phyloP scores from a whole-genome alignment of 2,329 filamentous ascomycete genomes.

The Aspergillus bombycis region DNA sequence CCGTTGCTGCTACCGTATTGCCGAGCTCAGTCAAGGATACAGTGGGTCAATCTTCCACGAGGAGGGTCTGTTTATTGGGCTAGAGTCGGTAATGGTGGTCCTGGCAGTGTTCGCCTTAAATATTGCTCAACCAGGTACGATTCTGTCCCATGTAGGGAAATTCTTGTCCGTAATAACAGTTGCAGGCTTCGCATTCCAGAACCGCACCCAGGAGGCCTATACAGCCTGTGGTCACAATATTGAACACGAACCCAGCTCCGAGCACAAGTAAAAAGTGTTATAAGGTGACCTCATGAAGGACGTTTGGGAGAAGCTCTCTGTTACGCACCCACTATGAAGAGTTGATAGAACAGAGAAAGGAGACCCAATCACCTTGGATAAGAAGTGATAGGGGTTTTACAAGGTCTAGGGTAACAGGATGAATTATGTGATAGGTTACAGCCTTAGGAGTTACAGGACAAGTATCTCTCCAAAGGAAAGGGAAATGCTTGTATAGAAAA shows the following conservation, averaged over 20 bases:
- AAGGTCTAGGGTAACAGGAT: conserved; percentile 8
- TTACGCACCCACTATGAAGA: conserved; percentile 7
- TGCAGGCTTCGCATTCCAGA: conserved; percentile 6
- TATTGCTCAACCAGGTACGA: conserved; percentile 8
- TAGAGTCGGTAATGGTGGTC: conserved; percentile 46
- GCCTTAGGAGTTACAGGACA: conserved; percentile 6
- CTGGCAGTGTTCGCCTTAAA: conserved; percentile 8
- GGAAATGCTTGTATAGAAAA: conserved; percentile 9
- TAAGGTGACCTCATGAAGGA: conserved; percentile 8
- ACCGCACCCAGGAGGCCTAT: conserved; percentile 7
- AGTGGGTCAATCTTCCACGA: conserved; percentile 40
- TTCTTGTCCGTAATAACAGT: conserved; percentile 8
- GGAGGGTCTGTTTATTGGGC: conserved; percentile 60
- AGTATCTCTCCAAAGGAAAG: conserved; percentile 8
- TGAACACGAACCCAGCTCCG: conserved; percentile 6
- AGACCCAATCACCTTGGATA: conserved; percentile 7
- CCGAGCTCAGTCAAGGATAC: conserved; percentile 68
- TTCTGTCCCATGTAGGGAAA: conserved; percentile 7
- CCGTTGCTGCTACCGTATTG: conserved; percentile 67
- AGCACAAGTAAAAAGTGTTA: conserved; percentile 8
- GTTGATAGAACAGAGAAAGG: conserved; percentile 9
- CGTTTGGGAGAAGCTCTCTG: conserved; percentile 5
- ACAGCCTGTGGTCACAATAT: conserved; percentile 7
- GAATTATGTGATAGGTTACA: conserved; percentile 7
- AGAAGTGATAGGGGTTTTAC: conserved; percentile 8